Conservation (phyloP, 805 yeast genomes). For the Torulaspora maleeae region DNA sequence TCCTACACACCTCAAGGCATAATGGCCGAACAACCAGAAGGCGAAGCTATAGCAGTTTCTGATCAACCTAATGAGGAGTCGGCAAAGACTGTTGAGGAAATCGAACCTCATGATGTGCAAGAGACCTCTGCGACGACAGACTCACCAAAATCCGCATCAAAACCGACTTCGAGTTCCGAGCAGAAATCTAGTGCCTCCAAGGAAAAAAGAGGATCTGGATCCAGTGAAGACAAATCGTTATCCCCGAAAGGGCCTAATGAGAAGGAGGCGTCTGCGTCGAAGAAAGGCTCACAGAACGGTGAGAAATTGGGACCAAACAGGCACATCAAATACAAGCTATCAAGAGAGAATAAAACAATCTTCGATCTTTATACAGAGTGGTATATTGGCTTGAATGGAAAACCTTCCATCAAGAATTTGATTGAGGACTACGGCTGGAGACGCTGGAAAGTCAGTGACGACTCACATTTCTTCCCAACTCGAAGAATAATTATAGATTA, state of each 20-base stretch:
- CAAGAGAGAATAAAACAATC: constrained; percentile 37
- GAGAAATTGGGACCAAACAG: constrained; percentile 25
- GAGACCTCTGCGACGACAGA: neutral
- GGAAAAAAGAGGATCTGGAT: neutral
- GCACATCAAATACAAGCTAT: constrained; percentile 35
- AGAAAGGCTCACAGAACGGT: constrained; percentile 2
- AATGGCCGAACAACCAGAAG: neutral
- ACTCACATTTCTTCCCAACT: constrained; percentile 39
- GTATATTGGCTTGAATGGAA: constrained; percentile 36
- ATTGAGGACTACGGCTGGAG: constrained; percentile 37
- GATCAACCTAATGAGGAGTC: neutral
- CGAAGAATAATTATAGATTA: constrained; percentile 38
- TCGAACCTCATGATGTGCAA: neutral
- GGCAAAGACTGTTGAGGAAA: neutral
- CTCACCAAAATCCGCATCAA: neutral
- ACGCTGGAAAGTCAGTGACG: constrained; percentile 38
- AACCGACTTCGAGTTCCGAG: neutral
- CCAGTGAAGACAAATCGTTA: constrained; percentile 10
- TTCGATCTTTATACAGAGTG: constrained; percentile 39
- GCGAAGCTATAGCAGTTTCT: neutral
- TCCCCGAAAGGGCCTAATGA: constrained; percentile 8
- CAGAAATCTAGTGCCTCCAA: neutral
- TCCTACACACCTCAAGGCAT: neutral
- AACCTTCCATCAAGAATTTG: constrained; percentile 30
- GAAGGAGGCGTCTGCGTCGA: neutral